phyloP scores from a whole-genome alignment of 805 yeast species.

The Candida ponderosae region DNA sequence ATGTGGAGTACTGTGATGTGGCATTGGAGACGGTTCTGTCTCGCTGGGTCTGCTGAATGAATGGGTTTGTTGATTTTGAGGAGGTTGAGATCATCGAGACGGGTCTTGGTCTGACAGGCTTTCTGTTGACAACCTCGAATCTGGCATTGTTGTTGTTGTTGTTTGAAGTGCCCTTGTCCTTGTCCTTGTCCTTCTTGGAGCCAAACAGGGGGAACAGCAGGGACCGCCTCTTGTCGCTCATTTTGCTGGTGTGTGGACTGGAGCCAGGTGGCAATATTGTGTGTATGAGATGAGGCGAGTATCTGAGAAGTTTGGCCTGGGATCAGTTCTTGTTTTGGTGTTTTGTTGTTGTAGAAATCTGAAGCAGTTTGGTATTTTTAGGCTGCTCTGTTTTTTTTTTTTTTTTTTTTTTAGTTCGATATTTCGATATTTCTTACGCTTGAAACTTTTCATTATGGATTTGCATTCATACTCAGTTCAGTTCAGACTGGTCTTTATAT shows the following conservation, averaged over 20 bases:
- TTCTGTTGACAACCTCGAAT: constrained; percentile 20
- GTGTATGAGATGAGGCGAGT: too few relatives aligned
- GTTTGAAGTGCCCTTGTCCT: neutral
- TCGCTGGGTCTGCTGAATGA: neutral
- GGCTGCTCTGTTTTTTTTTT: too few relatives aligned
- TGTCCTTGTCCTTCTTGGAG: neutral
- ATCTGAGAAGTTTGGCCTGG: too few relatives aligned
- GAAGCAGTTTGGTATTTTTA: too few relatives aligned
- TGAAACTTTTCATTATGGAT: too few relatives aligned
- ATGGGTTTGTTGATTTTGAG: neutral
- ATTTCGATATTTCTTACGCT: too few relatives aligned
- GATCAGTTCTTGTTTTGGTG: too few relatives aligned
- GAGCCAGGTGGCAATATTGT: too few relatives aligned
- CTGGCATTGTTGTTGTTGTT: constrained; percentile 4
- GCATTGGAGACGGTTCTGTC: neutral
- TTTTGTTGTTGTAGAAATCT: too few relatives aligned
- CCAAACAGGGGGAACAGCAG: constrained; percentile 14
- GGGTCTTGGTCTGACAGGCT: constrained; percentile 1
- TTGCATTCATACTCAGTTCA: too few relatives aligned
- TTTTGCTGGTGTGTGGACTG: too few relatives aligned
- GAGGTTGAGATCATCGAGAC: constrained; percentile 4
- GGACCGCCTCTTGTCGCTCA: constrained; percentile 12
- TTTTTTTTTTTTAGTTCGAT: too few relatives aligned
- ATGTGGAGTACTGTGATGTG: neutral
- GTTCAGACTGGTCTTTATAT: neutral